A percentile compares a stretch with the other conserved stretches of the same genome.
phyloP scores from a whole-genome alignment of 768 basidiomycete species.

The Pleurotus eryngii region DNA sequence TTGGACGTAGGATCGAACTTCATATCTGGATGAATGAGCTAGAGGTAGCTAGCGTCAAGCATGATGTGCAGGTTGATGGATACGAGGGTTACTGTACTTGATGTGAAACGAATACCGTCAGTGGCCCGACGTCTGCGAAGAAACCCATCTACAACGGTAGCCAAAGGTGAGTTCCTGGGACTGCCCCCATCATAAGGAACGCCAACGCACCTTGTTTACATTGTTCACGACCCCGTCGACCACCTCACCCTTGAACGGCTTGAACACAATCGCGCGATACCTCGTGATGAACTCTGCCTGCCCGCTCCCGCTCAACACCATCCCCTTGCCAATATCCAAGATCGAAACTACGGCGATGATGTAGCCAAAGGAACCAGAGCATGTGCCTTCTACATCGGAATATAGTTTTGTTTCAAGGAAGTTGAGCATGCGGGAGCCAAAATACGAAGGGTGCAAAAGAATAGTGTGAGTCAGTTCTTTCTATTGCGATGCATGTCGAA shows the following conservation, averaged over 20 bases:
- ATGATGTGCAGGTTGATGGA: slow-evolving; percentile 1
- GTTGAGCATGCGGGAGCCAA: slow-evolving; percentile 92
- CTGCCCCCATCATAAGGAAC: neutral
- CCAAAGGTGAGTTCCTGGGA: neutral
- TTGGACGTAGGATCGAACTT: slow-evolving; percentile 94
- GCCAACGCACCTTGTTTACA: slow-evolving; percentile 82
- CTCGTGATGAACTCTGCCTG: slow-evolving; percentile 95
- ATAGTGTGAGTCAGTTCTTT: slow-evolving; percentile 98
- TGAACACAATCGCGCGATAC: slow-evolving; percentile 97
- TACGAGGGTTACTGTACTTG: slow-evolving; percentile 55
- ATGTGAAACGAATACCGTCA: slow-evolving; percentile 93
- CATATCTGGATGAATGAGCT: slow-evolving; percentile 95
- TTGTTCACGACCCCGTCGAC: slow-evolving; percentile 95
- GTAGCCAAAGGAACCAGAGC: slow-evolving; percentile 92
- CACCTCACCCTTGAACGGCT: slow-evolving; percentile 99
- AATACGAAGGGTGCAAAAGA: slow-evolving; percentile 96
- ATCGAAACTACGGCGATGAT: slow-evolving; percentile 92
- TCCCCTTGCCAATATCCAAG: slow-evolving; percentile 87
- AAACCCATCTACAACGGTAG: slow-evolving; percentile 81
- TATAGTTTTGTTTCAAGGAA: slow-evolving; percentile 93
- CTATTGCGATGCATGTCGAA: slow-evolving; percentile 35
- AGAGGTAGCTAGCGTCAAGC: slow-evolving; percentile 4
- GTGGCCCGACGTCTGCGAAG: slow-evolving; percentile 93
- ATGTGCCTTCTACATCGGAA: slow-evolving; percentile 95
- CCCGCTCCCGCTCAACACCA: slow-evolving; percentile 87